Conservation (phyloP, 306 rosid species). For the Trifolium fragiferum region DNA sequence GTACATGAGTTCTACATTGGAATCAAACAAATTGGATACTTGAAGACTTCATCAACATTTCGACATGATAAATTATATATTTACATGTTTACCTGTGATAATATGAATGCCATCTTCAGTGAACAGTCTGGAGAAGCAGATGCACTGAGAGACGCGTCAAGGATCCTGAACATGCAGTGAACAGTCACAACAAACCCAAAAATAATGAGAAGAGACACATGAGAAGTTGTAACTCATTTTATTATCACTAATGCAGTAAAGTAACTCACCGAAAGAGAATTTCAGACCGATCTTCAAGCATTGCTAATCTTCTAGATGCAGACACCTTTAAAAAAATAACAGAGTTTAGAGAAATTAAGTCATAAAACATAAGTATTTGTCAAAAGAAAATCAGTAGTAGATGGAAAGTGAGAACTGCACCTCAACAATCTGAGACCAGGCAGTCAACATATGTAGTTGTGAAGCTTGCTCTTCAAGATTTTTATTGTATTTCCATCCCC, state of each 20-base stretch:
- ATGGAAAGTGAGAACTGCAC: conserved; percentile 50
- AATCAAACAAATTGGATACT: conserved; percentile 14
- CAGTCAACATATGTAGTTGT: conserved; percentile 94
- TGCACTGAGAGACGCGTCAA: conserved; percentile 78
- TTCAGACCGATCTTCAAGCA: conserved; percentile 86
- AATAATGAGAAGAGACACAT: conserved; percentile 21
- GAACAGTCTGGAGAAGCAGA: conserved; percentile 98
- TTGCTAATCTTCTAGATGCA: conserved; percentile 80
- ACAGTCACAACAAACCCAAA: conserved; percentile 27
- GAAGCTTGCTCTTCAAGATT: conserved; percentile 99
- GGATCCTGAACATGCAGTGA: conserved; percentile 64
- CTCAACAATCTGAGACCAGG: conserved; percentile 99
- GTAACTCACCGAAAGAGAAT: conserved; percentile 83
- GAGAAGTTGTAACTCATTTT: not conserved
- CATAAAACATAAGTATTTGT: conserved; percentile 15
- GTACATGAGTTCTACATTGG: not conserved
- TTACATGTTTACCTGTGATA: conserved; percentile 70
- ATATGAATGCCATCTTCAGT: conserved; percentile 85
- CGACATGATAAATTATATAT: conserved; percentile 7
- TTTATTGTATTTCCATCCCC: conserved; percentile 99
- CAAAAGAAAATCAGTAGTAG: not conserved
- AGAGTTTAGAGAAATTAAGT: conserved; percentile 35
- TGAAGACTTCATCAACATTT: conserved; percentile 31
- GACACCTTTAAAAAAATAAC: conserved; percentile 62
- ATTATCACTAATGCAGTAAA: conserved; percentile 22